Evolutionary conservation across 257 asterid genomes (phyloP), one percentile per base, ranked within the genome.

Genomic region (Prunella vulgaris): DNA sequence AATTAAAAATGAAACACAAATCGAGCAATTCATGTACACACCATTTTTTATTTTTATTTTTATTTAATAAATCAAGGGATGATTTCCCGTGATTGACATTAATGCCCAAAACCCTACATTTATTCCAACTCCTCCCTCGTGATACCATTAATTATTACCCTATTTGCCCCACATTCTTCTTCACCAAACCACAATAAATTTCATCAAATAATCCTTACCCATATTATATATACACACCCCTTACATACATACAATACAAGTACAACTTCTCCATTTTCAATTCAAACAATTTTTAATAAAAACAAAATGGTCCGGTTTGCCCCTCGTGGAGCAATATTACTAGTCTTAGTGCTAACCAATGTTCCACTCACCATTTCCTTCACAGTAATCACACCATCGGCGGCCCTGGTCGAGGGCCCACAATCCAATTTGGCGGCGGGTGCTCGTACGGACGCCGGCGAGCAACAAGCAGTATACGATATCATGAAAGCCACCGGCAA

Each of bases 401-500:
- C 81, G 0, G 73, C 81, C 27, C 78, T 88, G 7, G 84, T 84
- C 0, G 95, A 85, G 15, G 91, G 83, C 0, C 97, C 95, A 0
- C 97, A 90, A 64, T 68, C 92, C 64, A 70, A 65, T n/a, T n/a
- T n/a, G n/a, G n/a, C n/a, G n/a, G n/a, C n/a, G 2, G 80, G 77
- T 0, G 85, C 97, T 15, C 78, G 79, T 9, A 88, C 96, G 1
- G 87, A 93, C 15, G 54, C 79, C 0, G 52, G 7, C 0, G 96
- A 93, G 27, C 98, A 88, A 71, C 86, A 78, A 68, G 98, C 97
- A 0, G 92, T 93, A 17, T 90, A 87, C 44, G 88, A 93, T 15
- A 78, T 93, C 51, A 93, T 90, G 98, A 79, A 84, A 60, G 97
- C 98, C 15, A 93, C 96, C 7, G 97, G 99, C 0, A 93, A 93